Base-by-base conservation (phyloP, 2,329 filamentous ascomycete species). In the Colletotrichum spinosum region DNA sequence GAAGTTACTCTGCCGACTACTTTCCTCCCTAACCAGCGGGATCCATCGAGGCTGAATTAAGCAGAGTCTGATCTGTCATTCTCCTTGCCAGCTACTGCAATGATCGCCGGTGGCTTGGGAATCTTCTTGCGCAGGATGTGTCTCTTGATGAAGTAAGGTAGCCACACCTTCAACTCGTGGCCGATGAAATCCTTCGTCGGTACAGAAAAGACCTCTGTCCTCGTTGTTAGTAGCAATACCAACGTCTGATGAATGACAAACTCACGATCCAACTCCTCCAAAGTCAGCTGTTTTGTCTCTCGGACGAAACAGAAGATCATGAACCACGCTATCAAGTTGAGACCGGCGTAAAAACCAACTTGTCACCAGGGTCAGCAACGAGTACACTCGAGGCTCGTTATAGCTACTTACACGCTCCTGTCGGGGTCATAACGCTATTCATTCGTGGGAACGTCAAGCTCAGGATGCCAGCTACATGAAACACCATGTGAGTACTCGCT, bases 361-460 rank as follows among this genome's bases (percentile, higher is more conserved):
- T 25, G 25, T 25, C 25, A 25, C 25, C 25, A 5, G 25, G 25
- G 25, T 25, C 25, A 25, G 25, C 25, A 25, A 25, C 4, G 25
- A 25, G 25, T 25, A 25, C 4, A 25, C 25, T 25, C 4, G 25
- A 25, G 4, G 25, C 25, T 25, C 25, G 25, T 25, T 25, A 5
- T 25, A 25, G 84, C 11, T 39, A 69, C 72, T 69, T 66, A 73
- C 69, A 76, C 13, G 74, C 73, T 53, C 74, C 74, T 0, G 74
- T 72, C 2, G 73, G 67, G 0, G 72, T 74, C 73, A 76, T 74
- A 58, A 74, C 74, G 9, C 73, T 74, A 10, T 89, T 75, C 78
- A 89, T 83, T 51, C 84, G 78, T 2, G 88, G 88, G 70, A 89
- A 88, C 0, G 87, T 90, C 53, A 92, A 84, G n/a, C 84, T 83